Evolutionary conservation across 139 green algal species (phyloP).

Genomic region (Pleodorina starrii): DNA sequence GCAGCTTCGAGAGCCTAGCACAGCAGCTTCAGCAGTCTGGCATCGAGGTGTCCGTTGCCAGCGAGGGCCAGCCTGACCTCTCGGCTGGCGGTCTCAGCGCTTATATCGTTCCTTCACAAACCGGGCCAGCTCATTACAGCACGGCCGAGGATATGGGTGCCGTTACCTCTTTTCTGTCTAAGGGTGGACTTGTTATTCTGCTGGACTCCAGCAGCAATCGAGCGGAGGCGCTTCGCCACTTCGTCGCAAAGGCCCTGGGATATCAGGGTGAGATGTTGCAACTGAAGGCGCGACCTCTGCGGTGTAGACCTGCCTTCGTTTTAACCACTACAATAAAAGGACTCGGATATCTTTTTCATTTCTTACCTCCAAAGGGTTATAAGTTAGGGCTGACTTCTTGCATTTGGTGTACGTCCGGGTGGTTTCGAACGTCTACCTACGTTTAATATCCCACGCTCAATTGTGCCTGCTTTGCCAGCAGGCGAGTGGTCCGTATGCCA

Average conservation of each 20-base stretch:
- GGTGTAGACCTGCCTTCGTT: too few relatives aligned
- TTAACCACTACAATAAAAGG: too few relatives aligned
- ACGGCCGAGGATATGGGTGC: background rate
- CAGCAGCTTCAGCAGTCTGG: background rate
- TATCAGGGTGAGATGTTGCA: conserved; percentile 6
- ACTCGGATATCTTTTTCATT: too few relatives aligned
- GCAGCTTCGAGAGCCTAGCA: background rate
- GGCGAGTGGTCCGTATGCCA: background rate
- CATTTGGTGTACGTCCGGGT: too few relatives aligned
- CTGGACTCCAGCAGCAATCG: background rate
- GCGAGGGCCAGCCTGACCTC: background rate
- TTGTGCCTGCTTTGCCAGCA: background rate
- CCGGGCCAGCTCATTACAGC: background rate
- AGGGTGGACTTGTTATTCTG: background rate
- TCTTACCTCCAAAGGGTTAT: too few relatives aligned
- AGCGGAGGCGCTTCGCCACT: background rate
- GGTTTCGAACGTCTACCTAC: too few relatives aligned
- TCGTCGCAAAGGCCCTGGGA: background rate
- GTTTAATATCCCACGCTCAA: too few relatives aligned
- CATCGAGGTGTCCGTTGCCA: background rate
- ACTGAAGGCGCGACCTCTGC: too few relatives aligned
- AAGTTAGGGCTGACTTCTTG: too few relatives aligned
- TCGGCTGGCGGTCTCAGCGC: background rate
- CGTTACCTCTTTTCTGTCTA: background rate
- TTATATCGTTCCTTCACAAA: conserved; percentile 1